phyloP scores from a whole-genome alignment of 2,329 filamentous ascomycete genomes.

The Diaporthe citri region DNA sequence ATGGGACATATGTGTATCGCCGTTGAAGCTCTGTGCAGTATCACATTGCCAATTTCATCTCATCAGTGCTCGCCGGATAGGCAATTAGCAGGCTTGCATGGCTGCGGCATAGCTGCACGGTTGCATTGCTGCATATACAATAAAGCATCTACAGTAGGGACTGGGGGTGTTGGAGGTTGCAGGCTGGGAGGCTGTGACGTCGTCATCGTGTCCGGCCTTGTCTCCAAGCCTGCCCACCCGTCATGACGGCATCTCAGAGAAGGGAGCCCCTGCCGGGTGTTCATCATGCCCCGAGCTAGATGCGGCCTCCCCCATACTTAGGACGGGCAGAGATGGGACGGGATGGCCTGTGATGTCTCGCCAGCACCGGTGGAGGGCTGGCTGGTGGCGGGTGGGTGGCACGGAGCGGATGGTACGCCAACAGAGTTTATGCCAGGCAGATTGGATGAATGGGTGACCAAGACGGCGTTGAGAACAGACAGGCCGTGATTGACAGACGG shows the following conservation, averaged over 20 bases:
- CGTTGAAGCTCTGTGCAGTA: background rate
- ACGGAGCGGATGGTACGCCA: background rate
- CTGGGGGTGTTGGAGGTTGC: background rate
- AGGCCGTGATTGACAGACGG: background rate
- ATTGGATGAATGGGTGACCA: background rate
- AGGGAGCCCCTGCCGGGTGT: constrained; percentile 13
- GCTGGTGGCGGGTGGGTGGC: constrained; percentile 7
- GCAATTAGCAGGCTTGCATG: background rate
- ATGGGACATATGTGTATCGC: background rate
- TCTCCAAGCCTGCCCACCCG: constrained; percentile 10
- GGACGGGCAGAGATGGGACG: constrained; percentile 10
- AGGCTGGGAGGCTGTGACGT: constrained; percentile 22
- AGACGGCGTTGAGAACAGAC: constrained; percentile 4
- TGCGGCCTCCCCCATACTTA: background rate
- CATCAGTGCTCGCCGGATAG: background rate
- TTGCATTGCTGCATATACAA: background rate
- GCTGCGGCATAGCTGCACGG: constrained; percentile 4
- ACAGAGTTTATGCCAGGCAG: constrained; percentile 27
- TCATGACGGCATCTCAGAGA: background rate
- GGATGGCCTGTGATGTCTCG: constrained; percentile 22
- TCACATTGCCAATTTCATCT: background rate
- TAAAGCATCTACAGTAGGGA: background rate
- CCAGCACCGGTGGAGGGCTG: constrained; percentile 12
- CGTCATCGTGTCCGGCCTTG: constrained; percentile 24
- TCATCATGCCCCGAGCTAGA: constrained; percentile 9